Conservation (phyloP, 2,329 filamentous ascomycete genomes). For the Aspergillus ochraceus region DNA sequence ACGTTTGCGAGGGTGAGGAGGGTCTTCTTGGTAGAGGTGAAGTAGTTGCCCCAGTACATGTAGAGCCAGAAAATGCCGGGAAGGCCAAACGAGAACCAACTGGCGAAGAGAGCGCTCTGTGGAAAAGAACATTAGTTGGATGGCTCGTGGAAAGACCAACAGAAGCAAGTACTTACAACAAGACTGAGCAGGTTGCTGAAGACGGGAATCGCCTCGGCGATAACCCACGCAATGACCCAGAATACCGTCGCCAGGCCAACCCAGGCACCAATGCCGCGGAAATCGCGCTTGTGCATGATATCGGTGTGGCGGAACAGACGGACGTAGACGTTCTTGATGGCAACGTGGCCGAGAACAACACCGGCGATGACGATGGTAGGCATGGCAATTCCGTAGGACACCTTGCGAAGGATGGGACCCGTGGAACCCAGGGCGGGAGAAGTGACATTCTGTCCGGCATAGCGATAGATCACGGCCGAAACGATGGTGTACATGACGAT, state of each 20-base stretch:
- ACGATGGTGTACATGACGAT: slow-evolving; percentile 63
- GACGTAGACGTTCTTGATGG: slow-evolving; percentile 63
- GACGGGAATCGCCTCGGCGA: slow-evolving; percentile 65
- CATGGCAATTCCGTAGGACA: slow-evolving; percentile 65
- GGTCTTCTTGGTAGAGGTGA: slow-evolving; percentile 20
- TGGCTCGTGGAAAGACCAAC: too few relatives aligned
- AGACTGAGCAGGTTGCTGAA: slow-evolving; percentile 64
- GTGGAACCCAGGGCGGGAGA: slow-evolving; percentile 66
- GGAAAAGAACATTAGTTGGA: neutral
- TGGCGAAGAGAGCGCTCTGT: slow-evolving; percentile 56
- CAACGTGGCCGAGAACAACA: slow-evolving; percentile 66
- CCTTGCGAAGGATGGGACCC: slow-evolving; percentile 53
- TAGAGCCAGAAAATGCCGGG: slow-evolving; percentile 27
- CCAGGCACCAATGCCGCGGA: slow-evolving; percentile 56
- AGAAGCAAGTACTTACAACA: slow-evolving; percentile 20
- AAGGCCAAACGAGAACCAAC: slow-evolving; percentile 58
- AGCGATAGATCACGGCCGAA: slow-evolving; percentile 66
- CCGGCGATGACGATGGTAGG: slow-evolving; percentile 65
- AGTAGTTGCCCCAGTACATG: slow-evolving; percentile 23
- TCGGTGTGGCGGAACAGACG: slow-evolving; percentile 60
- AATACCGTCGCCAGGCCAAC: slow-evolving; percentile 51
- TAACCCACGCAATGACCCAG: slow-evolving; percentile 63
- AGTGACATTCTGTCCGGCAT: slow-evolving; percentile 57
- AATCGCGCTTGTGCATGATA: slow-evolving; percentile 49
- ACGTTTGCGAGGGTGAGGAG: slow-evolving; percentile 15